Evolutionary conservation across 2,329 filamentous ascomycete genomes (phyloP), one percentile per base, ranked within the genome.

Genomic region (Penicillium sp.): DNA sequence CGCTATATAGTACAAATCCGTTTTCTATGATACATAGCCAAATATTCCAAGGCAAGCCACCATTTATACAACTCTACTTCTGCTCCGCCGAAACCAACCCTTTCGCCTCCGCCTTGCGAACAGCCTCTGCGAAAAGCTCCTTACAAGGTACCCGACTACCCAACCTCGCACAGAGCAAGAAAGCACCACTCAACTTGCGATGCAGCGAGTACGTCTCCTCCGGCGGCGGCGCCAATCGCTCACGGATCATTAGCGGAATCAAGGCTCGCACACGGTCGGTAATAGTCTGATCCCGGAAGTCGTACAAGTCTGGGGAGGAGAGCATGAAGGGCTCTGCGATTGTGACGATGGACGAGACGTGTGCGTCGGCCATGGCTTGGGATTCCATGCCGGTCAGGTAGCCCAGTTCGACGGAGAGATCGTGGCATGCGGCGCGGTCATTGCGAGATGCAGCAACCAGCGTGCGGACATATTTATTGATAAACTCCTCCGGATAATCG

Each of bases 191-290:
- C 57, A 99, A 80, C 80, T 99, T 99, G 62, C 95, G 86, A 78
- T 99, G 95, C 71, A 99, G 79, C 74, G 90, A 94, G 74, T 99
- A 99, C 55, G 95, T 99, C 82, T 99, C 95, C 79, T 99, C 96
- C 0, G 95, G 95, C 26, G 96, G 95, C 26, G 95, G 94, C 16
- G 92, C 87, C 22, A 99, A 80, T 38, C 95, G 82, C 81, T 99
- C 95, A 59, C 87, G 86, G 51, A 99, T 83, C 95, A 99, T 99
- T 56, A 96, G 81, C 16, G 95, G 95, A 67, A 99, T 98, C 56
- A 96, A 83, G 3, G 83, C 85, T 71, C 93, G 88, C 59, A 99
- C 94, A 48, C 96, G 85, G 72, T 98, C 93, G 0, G 95, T 99
- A 68, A 99, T 98, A 1, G 94, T 99, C 81, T 99, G 95, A 71